Evolutionary conservation across 78 protist genomes (phyloP).

Genomic region (Cavenderia fasciculata): DNA sequence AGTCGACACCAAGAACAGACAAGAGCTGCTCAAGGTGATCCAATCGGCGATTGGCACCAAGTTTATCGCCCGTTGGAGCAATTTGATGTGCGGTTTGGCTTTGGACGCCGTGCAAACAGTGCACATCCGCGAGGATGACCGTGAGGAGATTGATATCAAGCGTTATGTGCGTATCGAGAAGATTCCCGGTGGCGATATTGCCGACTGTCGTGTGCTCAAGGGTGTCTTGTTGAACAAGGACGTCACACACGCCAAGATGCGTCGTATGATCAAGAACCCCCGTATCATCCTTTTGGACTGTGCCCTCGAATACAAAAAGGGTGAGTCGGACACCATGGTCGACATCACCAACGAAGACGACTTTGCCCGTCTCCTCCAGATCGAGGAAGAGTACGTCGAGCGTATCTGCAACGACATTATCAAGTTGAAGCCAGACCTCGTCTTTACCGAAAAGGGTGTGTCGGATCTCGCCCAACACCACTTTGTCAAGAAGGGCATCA

Average conservation of each 20-base stretch:
- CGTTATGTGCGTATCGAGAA: constrained; percentile 97
- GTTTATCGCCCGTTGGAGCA: constrained; percentile 88
- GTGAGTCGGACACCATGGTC: constrained; percentile 95
- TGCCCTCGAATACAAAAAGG: constrained; percentile 99
- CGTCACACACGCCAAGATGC: constrained; percentile 97
- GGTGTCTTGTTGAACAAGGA: constrained; percentile 99
- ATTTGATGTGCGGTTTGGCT: constrained; percentile 94
- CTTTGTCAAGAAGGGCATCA: constrained; percentile 93
- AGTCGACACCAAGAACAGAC: constrained; percentile 87
- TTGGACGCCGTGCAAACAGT: constrained; percentile 97
- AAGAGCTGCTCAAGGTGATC: constrained; percentile 82
- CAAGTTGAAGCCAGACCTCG: constrained; percentile 97
- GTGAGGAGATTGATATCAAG: constrained; percentile 97
- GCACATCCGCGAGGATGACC: constrained; percentile 69
- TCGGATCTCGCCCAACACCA: constrained; percentile 97
- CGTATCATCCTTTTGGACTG: constrained; percentile 98
- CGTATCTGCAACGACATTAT: constrained; percentile 92
- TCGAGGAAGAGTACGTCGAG: constrained; percentile 97
- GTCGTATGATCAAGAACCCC: constrained; percentile 96
- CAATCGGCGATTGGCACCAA: constrained; percentile 93
- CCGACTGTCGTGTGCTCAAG: constrained; percentile 92
- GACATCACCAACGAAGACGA: constrained; percentile 94
- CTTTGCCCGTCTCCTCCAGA: constrained; percentile 85
- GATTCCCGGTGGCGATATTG: constrained; percentile 99
- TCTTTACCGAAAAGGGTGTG: constrained; percentile 99